A percentile compares a stretch with the other conserved stretches of the same genome.
These are phyloP conservation scores for Ustilago hordei DNA, from an alignment of 1,284 basidiomycete genomes.

Conservation along the genomic window DNA sequence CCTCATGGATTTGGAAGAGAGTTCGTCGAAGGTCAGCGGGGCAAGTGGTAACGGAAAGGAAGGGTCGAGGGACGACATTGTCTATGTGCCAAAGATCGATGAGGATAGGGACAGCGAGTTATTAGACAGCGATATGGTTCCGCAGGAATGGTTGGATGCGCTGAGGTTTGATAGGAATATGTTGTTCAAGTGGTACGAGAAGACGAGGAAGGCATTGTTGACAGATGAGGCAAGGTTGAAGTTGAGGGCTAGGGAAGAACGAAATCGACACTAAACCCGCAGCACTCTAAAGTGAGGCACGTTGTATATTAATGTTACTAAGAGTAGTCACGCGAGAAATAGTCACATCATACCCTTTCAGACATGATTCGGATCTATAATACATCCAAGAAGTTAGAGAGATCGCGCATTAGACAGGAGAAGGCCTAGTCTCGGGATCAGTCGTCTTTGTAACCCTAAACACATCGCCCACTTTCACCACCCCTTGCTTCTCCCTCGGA, in stretches of 20 bases:
- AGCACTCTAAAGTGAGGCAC: too few relatives aligned
- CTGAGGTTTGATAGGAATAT: constrained; percentile 40
- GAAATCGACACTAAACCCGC: constrained; percentile 10
- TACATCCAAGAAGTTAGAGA: background rate
- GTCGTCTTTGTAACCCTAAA: constrained; percentile 53
- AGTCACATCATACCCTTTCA: constrained; percentile 1
- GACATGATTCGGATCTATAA: background rate
- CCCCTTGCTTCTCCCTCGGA: constrained; percentile 45
- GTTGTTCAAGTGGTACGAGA: constrained; percentile 53
- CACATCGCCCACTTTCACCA: constrained; percentile 48
- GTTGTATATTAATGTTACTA: background rate
- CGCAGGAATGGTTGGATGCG: constrained; percentile 39
- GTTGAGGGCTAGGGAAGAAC: constrained; percentile 28
- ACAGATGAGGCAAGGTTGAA: constrained; percentile 35
- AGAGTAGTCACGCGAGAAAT: background rate
- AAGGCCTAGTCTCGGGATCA: constrained; percentile 39
- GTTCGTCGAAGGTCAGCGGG: constrained; percentile 17
- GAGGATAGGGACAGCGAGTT: constrained; percentile 50
- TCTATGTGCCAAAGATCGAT: constrained; percentile 65
- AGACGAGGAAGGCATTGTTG: constrained; percentile 36
- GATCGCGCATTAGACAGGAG: constrained; percentile 15
- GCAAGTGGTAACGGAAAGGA: background rate
- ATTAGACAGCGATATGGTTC: constrained; percentile 30
- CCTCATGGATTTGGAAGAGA: constrained; percentile 62
- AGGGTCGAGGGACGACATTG: constrained; percentile 56